These are phyloP conservation scores for Gryganskiella cystojenkinii DNA, from an alignment of 192 early-diverging fungal species.

Conservation along the genomic window DNA sequence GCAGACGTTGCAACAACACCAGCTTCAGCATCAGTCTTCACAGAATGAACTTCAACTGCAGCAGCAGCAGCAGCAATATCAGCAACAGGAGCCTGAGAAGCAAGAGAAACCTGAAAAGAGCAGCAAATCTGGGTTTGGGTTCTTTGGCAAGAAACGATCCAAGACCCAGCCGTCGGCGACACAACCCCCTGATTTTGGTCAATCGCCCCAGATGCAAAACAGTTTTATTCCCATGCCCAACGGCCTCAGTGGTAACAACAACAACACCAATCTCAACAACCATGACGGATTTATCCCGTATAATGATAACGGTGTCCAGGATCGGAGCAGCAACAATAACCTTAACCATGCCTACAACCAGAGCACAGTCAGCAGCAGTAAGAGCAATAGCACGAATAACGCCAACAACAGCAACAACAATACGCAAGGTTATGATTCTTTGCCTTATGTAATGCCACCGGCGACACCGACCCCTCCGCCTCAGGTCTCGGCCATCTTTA, in stretches of 20 bases:
- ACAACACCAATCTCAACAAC: background rate
- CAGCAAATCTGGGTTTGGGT: constrained; percentile 20
- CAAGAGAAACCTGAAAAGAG: background rate
- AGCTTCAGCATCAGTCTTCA: constrained; percentile 4
- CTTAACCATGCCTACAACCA: background rate
- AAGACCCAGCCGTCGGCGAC: constrained; percentile 42
- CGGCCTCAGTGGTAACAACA: background rate
- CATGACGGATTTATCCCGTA: background rate
- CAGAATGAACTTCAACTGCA: background rate
- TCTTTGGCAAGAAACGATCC: constrained; percentile 52
- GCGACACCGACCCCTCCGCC: background rate
- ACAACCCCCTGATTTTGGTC: constrained; percentile 28
- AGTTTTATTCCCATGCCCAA: background rate
- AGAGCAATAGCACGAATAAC: background rate
- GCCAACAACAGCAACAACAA: background rate
- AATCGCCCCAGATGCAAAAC: background rate
- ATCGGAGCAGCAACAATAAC: constrained; percentile 4
- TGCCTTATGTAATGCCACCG: background rate
- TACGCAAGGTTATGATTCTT: background rate
- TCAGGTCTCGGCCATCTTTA: background rate
- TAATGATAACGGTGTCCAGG: background rate
- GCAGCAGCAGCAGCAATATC: constrained; percentile 5
- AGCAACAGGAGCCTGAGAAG: constrained; percentile 3
- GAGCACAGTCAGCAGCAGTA: background rate
- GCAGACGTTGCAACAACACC: background rate